Evolutionary conservation across 1,139 yeast species (phyloP).

Genomic region (Yamadazyma oceani): DNA sequence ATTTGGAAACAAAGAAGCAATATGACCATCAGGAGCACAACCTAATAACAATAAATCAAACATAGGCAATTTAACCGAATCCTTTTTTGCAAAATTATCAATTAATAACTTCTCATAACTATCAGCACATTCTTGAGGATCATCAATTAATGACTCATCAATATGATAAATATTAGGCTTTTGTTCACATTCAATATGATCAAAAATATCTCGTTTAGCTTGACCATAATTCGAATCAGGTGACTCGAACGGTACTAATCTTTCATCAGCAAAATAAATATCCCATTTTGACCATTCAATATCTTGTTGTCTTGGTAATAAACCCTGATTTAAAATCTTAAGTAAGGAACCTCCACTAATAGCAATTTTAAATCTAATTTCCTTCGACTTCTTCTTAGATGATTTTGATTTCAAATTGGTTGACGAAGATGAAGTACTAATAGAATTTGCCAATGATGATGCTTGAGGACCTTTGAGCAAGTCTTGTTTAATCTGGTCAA

Average conservation of each 20-base stretch:
- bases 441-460: slow-evolving; percentile 16
- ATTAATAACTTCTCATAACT: slow-evolving; percentile 82
- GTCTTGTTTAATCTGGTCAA: slow-evolving; percentile 23
- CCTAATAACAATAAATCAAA: slow-evolving; percentile 89
- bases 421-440: slow-evolving; percentile 9
- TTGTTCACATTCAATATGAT: slow-evolving; percentile 52
- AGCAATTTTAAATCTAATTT: slow-evolving; percentile 81
- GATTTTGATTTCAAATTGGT: slow-evolving; percentile 23
- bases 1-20: slow-evolving; percentile 92
- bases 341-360: slow-evolving; percentile 91
- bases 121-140: slow-evolving; percentile 95
- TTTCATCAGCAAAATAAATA: slow-evolving; percentile 93
- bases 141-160: slow-evolving; percentile 71
- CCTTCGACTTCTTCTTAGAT: slow-evolving; percentile 48
- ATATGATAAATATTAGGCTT: slow-evolving; percentile 80
- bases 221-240: slow-evolving; percentile 87
- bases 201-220: slow-evolving; percentile 80
- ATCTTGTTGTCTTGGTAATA: slow-evolving; percentile 62
- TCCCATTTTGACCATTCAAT: slow-evolving; percentile 96
- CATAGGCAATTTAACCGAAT: slow-evolving; percentile 91
- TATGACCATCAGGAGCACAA: slow-evolving; percentile 98
- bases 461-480: slow-evolving; percentile 21
- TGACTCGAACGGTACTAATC: slow-evolving; percentile 85
- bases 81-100: slow-evolving; percentile 92
- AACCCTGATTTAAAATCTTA: slow-evolving; percentile 81